Percentiles rank a stretch among this genome's conserved stretches.
Conservation (phyloP, 2,329 filamentous ascomycete genomes). For the Pseudofabraea citricarpa region DNA sequence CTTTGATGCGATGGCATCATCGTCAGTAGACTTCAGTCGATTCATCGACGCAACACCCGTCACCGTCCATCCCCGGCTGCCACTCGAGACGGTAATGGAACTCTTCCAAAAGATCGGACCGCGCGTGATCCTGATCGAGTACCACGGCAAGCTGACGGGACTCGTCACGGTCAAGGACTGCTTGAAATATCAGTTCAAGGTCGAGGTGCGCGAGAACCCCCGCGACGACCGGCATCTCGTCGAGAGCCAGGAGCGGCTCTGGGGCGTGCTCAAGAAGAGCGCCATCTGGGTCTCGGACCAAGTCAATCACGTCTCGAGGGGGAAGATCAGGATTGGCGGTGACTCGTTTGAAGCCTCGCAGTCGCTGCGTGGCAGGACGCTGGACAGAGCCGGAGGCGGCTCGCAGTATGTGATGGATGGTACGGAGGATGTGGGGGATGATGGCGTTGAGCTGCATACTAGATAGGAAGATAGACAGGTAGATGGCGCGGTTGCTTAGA, state of each 20-base stretch:
- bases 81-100: conserved; percentile 96
- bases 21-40: conserved; percentile 72
- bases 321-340: conserved; percentile 46
- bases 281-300: conserved; percentile 56
- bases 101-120: conserved; percentile 97
- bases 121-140: conserved; percentile 86
- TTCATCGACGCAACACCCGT: conserved; percentile 89
- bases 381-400: conserved; percentile 3
- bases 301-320: conserved; percentile 48
- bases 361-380: conserved; percentile 23
- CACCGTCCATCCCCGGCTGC: conserved; percentile 83
- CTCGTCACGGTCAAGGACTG: conserved; percentile 97
- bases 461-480: conserved; percentile 26
- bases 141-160: conserved; percentile 76
- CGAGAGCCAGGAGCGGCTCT: conserved; percentile 61
- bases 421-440: conserved; percentile 43
- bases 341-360: conserved; percentile 8
- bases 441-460: conserved; percentile 37
- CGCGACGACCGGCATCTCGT: conserved; percentile 47
- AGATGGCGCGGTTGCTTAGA: too few species aligned
- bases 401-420: conserved; percentile 41
- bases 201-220: conserved; percentile 77
- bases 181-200: conserved; percentile 94
- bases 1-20: conserved; percentile 55
- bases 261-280: conserved; percentile 48